phyloP scores from a whole-genome alignment of 805 yeast genomes.

The Kockiozyma suomiensis region DNA sequence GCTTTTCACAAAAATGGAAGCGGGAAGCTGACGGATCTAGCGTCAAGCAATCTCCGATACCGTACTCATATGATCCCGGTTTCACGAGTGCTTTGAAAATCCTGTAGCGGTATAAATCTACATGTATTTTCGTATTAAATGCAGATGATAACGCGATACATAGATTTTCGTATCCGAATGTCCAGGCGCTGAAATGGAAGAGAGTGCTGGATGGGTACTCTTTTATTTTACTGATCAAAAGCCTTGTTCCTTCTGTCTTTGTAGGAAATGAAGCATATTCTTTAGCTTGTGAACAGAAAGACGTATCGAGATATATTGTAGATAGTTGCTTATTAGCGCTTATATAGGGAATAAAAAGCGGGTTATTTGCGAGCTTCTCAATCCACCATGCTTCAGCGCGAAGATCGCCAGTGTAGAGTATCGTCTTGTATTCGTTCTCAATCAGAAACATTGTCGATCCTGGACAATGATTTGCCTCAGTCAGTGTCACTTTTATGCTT shows the following conservation, averaged over 20 bases:
- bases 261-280: slow-evolving; percentile 33
- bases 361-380: slow-evolving; percentile 45
- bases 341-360: slow-evolving; percentile 49
- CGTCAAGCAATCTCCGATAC: slow-evolving; percentile 19
- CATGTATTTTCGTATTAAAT: slow-evolving; percentile 41
- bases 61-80: slow-evolving; percentile 11
- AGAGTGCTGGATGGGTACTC: slow-evolving; percentile 50
- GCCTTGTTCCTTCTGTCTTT: slow-evolving; percentile 45
- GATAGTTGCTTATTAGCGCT: slow-evolving; percentile 44
- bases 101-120: slow-evolving; percentile 38
- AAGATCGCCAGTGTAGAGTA: slow-evolving; percentile 60
- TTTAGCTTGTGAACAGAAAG: slow-evolving; percentile 42
- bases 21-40: slow-evolving; percentile 4
- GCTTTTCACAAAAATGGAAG: slow-evolving; percentile 31
- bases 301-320: slow-evolving; percentile 57
- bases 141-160: slow-evolving; percentile 47
- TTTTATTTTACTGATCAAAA: slow-evolving; percentile 43
- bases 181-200: slow-evolving; percentile 48
- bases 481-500: slow-evolving; percentile 46
- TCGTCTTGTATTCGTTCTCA: slow-evolving; percentile 43
- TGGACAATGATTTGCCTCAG: slow-evolving; percentile 60
- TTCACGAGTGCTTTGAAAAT: slow-evolving; percentile 36
- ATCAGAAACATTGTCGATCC: slow-evolving; percentile 60
- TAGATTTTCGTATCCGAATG: slow-evolving; percentile 58
- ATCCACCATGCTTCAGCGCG: slow-evolving; percentile 61